Evolutionary conservation across 169 alveolate genomes (phyloP), one percentile per base, ranked within the genome.

Genomic region (Plasmodium blacklocki): DNA sequence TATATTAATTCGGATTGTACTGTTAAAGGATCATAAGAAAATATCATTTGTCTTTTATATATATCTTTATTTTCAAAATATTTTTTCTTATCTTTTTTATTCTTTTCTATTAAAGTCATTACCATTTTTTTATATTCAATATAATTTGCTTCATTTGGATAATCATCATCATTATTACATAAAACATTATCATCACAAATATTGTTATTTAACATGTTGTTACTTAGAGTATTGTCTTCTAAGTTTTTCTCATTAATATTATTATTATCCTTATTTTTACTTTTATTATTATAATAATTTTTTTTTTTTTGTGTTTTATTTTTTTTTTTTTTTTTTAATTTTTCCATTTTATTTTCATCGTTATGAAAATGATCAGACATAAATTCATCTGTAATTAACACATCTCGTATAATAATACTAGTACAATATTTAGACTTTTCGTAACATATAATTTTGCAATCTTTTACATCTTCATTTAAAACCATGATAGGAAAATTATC

Each of bases 1-100:
- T 86, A 86, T 14, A 86, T 49, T 72, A 86, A 21, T 80, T 93
- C 96, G 9, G 95, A 92, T 45, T 93, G 96, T 6, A 93, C 94
- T 8, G 93, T 90, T 54, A 92, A 92, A 2, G 96, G 96, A 59
- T 91, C 92, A 70, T 87, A 92, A 1, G 96, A 88, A 64, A 93
- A 93, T n/a, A 93, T 91, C 94, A 93, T 88, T 87, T 93, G 96
- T 50, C 95, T 78, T 32, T 86, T 83, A 56, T 86, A 68, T 50
- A 93, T 76, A 19, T 89, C 93, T 73, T 60, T 73, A 6, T 63
- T 47, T 47, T 58, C 18, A 32, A 86, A 86, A 60, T 86, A 86
- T 15, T 5, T 45, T 19, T 64, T 49, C 21, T 64, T 86, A 29
- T 86, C 92, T 19, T 49, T 43, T 56, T 56, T 43, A 54, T 70